A percentile compares a stretch with the other conserved stretches of the same genome.
These are phyloP conservation scores for Myxozyma melibiosi DNA, from an alignment of 805 yeast genomes.

Conservation along the genomic window DNA sequence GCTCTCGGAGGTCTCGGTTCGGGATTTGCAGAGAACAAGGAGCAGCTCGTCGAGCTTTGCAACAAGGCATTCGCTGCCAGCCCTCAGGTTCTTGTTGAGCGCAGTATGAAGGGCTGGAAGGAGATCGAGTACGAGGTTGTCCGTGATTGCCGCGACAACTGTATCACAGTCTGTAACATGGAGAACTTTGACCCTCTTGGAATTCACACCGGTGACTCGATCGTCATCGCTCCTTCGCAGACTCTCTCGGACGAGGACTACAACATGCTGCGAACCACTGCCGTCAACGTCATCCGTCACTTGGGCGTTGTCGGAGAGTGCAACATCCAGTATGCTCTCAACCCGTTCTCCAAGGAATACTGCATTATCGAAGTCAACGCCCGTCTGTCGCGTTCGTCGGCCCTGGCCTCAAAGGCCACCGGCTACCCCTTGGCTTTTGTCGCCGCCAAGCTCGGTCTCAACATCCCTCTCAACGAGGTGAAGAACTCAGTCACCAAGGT, in stretches of 20 bases:
- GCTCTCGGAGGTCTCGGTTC: conserved; percentile 98
- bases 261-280: conserved; percentile 96
- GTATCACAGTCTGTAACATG: conserved; percentile 99
- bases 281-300: conserved; percentile 95
- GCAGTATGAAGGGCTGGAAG: conserved; percentile 99
- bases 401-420: conserved; percentile 97
- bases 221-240: conserved; percentile 98
- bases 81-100: conserved; percentile 94
- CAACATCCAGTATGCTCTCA: conserved; percentile 94
- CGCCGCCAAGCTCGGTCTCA: conserved; percentile 94
- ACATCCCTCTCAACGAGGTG: conserved; percentile 87
- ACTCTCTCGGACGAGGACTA: conserved; percentile 95
- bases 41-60: conserved; percentile 80
- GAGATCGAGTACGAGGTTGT: conserved; percentile 99
- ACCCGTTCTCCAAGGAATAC: conserved; percentile 91
- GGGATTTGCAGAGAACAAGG: conserved; percentile 90
- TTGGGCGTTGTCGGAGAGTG: conserved; percentile 99
- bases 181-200: conserved; percentile 98
- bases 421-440: conserved; percentile 98
- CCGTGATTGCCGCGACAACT: conserved; percentile 94
- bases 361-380: conserved; percentile 98
- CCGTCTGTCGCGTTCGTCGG: conserved; percentile 96
- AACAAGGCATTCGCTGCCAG: conserved; percentile 91
- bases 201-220: conserved; percentile 98
- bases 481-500: conserved; percentile 90